Conservation (phyloP, 2,329 filamentous ascomycete species). For the Phyllosticta citrichinensis region DNA sequence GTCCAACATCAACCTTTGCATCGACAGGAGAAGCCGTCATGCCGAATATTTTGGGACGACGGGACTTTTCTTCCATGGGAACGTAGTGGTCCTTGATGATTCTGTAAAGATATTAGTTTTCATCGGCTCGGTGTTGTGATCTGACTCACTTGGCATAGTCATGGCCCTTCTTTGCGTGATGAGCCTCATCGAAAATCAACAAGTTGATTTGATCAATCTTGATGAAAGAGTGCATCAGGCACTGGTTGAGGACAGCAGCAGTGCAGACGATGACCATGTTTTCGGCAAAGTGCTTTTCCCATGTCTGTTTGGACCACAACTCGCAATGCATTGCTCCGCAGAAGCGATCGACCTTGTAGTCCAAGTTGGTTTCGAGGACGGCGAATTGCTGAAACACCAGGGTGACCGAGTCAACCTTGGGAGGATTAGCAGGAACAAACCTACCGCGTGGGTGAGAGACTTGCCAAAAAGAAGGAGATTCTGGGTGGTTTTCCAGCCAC, state of each 20-base stretch:
- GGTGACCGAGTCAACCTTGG: slow-evolving; percentile 70
- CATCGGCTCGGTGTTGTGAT: neutral
- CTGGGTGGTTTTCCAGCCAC: slow-evolving; percentile 49
- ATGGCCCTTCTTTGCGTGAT: slow-evolving; percentile 91
- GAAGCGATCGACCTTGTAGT: slow-evolving; percentile 62
- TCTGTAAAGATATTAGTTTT: slow-evolving; percentile 4
- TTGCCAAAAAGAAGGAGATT: slow-evolving; percentile 74
- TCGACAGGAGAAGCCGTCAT: slow-evolving; percentile 98
- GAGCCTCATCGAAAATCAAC: slow-evolving; percentile 89
- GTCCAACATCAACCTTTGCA: slow-evolving; percentile 60
- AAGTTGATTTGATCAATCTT: slow-evolving; percentile 77
- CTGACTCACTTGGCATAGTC: slow-evolving; percentile 55
- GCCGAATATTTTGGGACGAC: slow-evolving; percentile 71
- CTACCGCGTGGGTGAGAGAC: neutral
- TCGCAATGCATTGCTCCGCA: slow-evolving; percentile 59
- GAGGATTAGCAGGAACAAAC: neutral
- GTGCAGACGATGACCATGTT: slow-evolving; percentile 89
- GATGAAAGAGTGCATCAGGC: slow-evolving; percentile 69
- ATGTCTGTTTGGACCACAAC: slow-evolving; percentile 50
- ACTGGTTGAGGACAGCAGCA: slow-evolving; percentile 72
- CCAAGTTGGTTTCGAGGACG: slow-evolving; percentile 71
- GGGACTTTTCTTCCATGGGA: slow-evolving; percentile 32
- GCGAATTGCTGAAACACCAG: slow-evolving; percentile 83
- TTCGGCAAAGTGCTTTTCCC: slow-evolving; percentile 47
- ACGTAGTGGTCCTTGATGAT: slow-evolving; percentile 85